Evolutionary conservation across 805 yeast species (phyloP), one percentile per base, ranked within the genome.

Genomic region (Yamadazyma laniorum): DNA sequence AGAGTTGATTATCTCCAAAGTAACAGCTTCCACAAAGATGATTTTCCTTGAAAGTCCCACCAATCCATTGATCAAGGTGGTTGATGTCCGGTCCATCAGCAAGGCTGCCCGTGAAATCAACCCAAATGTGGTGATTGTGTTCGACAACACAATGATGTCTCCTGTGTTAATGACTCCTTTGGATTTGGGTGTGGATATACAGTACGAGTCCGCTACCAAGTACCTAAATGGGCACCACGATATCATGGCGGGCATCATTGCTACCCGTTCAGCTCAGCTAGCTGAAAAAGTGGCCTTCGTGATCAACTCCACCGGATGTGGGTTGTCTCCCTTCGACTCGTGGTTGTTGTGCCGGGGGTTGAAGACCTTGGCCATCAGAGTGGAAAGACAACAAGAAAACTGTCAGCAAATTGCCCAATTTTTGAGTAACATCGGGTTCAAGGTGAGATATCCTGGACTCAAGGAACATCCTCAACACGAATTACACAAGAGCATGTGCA

Each of bases 101-200:
- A 65, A 67, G 26, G 69, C 76, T 44, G 89, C 90, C 31, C 93
- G 87, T 56, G 58, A 63, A 29, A 69, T 74, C 29, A 82, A 74
- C 54, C 88, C 95, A 13, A 73, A 80, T 26, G 72, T 84, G 37
- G 58, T 82, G 34, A 80, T 87, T 28, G 95, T 87, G 11, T 90
- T 90, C 45, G 97, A 90, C 65, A 90, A 91, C 70, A 91, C 97
- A 42, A 90, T 90, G 98, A 84, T 90, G 95, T 82, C 95, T 19
- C 97, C 97, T 9, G 62, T 90, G 44, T 72, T 82, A 53, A 80
- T 86, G 80, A 74, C 82, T 17, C 97, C 98, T 4, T 70, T 90
- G 48, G 87, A 85, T 50, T 75, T 85, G 49, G 95, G 93, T 6
- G 91, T 81, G 26, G 97, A 90, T 57, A 85, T 90, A 40, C 95